Evolutionary conservation across 2,329 filamentous ascomycete genomes (phyloP).

Genomic region (Phoma sp.): DNA sequence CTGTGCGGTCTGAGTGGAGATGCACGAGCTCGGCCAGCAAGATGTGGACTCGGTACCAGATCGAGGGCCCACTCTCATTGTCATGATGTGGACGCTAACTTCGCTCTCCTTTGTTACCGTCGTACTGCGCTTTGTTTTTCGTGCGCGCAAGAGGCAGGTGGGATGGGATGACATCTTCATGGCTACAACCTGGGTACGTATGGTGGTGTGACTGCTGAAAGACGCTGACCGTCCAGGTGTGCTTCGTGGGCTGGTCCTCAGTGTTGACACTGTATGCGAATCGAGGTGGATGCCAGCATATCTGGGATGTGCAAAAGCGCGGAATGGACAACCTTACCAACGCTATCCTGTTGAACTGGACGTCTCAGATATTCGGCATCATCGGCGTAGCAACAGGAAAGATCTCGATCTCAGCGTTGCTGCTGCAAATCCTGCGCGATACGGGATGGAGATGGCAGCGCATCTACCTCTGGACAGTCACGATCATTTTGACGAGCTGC

Average conservation of each 20-base stretch:
- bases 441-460: constrained; percentile 11
- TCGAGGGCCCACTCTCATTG: constrained; percentile 5
- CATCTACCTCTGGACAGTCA: constrained; percentile 6
- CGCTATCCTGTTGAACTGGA: constrained; percentile 4
- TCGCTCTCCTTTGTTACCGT: background rate
- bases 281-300: constrained; percentile 11
- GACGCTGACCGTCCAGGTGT: background rate
- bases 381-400: constrained; percentile 5
- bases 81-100: constrained; percentile 10
- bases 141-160: background rate
- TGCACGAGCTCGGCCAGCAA: background rate
- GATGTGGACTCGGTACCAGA: constrained; percentile 3
- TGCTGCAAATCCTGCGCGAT: constrained; percentile 4
- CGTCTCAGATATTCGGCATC: constrained; percentile 9
- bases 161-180: constrained; percentile 12
- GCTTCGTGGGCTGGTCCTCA: constrained; percentile 8
- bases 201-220: no score
- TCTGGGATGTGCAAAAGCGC: constrained; percentile 9
- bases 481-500: constrained; percentile 5
- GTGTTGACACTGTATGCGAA: constrained; percentile 10
- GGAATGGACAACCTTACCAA: constrained; percentile 5
- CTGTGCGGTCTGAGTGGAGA: background rate
- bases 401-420: constrained; percentile 4
- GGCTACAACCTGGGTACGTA: constrained; percentile 3
- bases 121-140: constrained; percentile 1